Conservation (phyloP, 345 rosid species). For the Pistacia integerrima region DNA sequence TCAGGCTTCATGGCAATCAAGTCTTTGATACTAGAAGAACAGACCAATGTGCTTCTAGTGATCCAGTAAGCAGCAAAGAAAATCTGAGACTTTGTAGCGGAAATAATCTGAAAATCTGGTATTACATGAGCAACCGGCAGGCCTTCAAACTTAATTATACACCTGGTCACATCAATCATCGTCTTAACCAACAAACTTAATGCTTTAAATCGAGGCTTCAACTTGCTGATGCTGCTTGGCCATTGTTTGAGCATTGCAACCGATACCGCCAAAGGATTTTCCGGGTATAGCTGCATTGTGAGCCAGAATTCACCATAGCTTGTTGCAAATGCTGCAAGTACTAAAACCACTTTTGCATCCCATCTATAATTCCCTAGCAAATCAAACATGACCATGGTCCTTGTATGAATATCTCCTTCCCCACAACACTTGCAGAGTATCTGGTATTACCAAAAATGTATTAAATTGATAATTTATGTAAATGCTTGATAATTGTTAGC, state of each 20-base stretch:
- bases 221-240: conserved; percentile 38
- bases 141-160: conserved; percentile 56
- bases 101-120: conserved; percentile 42
- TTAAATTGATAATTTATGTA: background rate
- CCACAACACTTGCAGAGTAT: conserved; percentile 45
- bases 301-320: conserved; percentile 66
- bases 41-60: conserved; percentile 53
- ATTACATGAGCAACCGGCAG: conserved; percentile 40
- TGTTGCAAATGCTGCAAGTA: conserved; percentile 67
- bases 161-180: conserved; percentile 58
- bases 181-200: conserved; percentile 46
- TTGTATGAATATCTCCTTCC: conserved; percentile 38
- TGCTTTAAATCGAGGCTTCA: conserved; percentile 58
- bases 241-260: conserved; percentile 57
- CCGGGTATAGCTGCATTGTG: conserved; percentile 43
- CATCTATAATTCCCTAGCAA: conserved; percentile 60
- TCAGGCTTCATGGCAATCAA: conserved; percentile 44
- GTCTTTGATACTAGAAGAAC: conserved; percentile 55
- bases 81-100: conserved; percentile 44
- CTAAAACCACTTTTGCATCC: conserved; percentile 72
- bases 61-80: conserved; percentile 68
- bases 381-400: conserved; percentile 61
- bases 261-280: conserved; percentile 56
- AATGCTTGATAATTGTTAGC: background rate
- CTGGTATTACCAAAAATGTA: conserved; percentile 38